These are phyloP conservation scores for Rhynchosporium graminicola DNA, from an alignment of 2,329 filamentous ascomycete genomes.

Conservation along the genomic window DNA sequence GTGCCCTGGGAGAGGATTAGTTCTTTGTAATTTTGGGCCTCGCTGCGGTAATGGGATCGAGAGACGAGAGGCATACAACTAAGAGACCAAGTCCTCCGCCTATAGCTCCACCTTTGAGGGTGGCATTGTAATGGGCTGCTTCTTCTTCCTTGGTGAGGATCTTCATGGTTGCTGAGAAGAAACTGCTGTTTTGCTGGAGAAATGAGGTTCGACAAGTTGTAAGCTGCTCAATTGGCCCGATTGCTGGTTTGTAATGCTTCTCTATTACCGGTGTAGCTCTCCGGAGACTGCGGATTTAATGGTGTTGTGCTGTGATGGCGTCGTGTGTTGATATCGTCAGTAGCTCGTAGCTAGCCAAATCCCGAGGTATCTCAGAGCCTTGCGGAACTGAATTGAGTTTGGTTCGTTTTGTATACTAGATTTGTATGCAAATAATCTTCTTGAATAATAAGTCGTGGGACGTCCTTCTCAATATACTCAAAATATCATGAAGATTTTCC, in stretches of 20 bases:
- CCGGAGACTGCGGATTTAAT: not conserved
- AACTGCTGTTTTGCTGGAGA: not conserved
- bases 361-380: constrained; percentile 6
- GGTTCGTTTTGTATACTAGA: not conserved
- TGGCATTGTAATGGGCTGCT: constrained; percentile 76
- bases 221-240: not conserved
- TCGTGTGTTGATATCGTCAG: constrained; percentile 4
- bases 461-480: not conserved
- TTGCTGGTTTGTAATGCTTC: not conserved
- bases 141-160: constrained; percentile 94
- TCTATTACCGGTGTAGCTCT: not conserved
- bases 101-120: constrained; percentile 75
- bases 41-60: not conserved
- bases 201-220: not conserved
- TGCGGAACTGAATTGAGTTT: not conserved
- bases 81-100: constrained; percentile 71
- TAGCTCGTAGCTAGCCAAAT: constrained; percentile 4
- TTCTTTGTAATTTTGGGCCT: not conserved
- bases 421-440: not conserved
- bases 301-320: not conserved
- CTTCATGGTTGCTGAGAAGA: constrained; percentile 66
- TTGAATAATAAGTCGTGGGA: no score
- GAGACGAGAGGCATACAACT: constrained; percentile 57
- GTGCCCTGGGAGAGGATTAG: constrained; percentile 31
- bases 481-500: not conserved